phyloP scores from a whole-genome alignment of 176 grass and related monocot species.

The Triticum monococcum region DNA sequence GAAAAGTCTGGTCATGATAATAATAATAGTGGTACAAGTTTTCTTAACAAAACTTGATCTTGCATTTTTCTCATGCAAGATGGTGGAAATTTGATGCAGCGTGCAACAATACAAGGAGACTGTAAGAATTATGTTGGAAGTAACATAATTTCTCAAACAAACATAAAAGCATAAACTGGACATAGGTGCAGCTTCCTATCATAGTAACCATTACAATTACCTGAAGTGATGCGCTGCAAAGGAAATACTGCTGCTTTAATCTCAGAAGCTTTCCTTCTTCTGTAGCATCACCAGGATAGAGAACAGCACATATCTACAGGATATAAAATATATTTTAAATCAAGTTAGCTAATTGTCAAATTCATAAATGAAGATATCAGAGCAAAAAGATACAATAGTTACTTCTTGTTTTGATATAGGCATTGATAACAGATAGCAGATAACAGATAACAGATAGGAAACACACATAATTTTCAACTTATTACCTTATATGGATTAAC shows the following conservation, averaged over 20 bases:
- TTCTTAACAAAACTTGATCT: neutral
- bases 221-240: slow-evolving; percentile 98
- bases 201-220: slow-evolving; percentile 41
- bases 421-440: neutral
- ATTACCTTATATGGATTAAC: neutral
- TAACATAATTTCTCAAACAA: slow-evolving; percentile 1
- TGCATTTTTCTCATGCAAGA: neutral
- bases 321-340: slow-evolving; percentile 6
- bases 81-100: neutral
- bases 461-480: neutral
- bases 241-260: slow-evolving; percentile 97
- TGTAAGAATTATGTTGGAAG: neutral
- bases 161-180: neutral
- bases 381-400: neutral
- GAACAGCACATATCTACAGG: slow-evolving; percentile 88
- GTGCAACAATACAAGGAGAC: slow-evolving; percentile 1
- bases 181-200: neutral
- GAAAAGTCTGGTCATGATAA: neutral
- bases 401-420: neutral
- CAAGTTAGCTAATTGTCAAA: slow-evolving; percentile 46
- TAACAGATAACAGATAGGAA: slow-evolving; percentile 11
- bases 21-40: neutral
- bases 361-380: neutral
- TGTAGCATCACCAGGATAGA: slow-evolving; percentile 91
- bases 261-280: slow-evolving; percentile 95